Conservation (phyloP, 2,329 filamentous ascomycete genomes). For the Kalaharituber pfeilii region DNA sequence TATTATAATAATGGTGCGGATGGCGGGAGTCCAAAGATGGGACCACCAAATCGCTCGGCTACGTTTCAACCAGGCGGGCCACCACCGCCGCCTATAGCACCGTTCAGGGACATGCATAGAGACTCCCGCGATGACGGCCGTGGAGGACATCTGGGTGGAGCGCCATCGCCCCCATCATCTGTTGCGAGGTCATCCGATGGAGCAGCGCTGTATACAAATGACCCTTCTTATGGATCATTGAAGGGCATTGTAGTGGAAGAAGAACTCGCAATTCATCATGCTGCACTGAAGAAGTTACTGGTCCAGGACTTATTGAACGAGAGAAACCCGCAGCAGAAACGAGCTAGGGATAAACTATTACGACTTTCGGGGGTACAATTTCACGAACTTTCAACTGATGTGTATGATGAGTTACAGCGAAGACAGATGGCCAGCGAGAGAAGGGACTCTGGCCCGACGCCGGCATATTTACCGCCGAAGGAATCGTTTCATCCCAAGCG, state of each 20-base stretch:
- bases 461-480: constrained; percentile 65
- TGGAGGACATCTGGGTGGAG: too few species aligned
- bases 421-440: constrained; percentile 50
- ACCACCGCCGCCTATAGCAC: neutral
- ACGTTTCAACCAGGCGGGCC: neutral
- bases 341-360: constrained; percentile 84
- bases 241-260: constrained; percentile 33
- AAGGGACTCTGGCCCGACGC: constrained; percentile 34
- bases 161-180: constrained; percentile 65
- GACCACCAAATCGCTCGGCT: constrained; percentile 5
- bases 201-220: constrained; percentile 42
- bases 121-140: constrained; percentile 20
- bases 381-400: constrained; percentile 91
- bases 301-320: constrained; percentile 22
- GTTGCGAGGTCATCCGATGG: constrained; percentile 72
- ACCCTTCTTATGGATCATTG: constrained; percentile 18
- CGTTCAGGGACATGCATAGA: constrained; percentile 5
- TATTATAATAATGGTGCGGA: constrained; percentile 35
- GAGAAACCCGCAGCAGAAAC: constrained; percentile 40
- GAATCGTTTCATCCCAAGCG: constrained; percentile 87
- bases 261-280: constrained; percentile 33
- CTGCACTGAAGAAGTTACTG: constrained; percentile 20
- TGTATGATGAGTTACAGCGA: constrained; percentile 84
- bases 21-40: constrained; percentile 33
- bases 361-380: constrained; percentile 84